Base-by-base conservation (phyloP, 2,329 filamentous ascomycete species). In the Chaetomiaceae sp. region DNA sequence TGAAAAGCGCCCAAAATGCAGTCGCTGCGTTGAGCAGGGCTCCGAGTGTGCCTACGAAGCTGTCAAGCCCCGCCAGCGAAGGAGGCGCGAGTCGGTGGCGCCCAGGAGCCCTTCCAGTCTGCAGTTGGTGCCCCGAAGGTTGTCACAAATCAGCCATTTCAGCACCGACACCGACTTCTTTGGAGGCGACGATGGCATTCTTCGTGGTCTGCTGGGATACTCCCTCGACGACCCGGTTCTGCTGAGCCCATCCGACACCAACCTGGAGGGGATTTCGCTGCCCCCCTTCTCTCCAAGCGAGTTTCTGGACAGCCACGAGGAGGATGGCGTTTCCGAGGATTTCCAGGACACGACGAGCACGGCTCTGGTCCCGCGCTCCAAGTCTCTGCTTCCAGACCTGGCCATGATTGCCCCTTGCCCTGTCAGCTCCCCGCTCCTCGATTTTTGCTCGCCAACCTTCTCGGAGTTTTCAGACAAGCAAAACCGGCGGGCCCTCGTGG, bases 401-500 rank as follows among this genome's bases (percentile, higher is more conserved):
- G 70, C 69, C 50, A 69, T 72, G 68, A 71, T 73, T 30, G 64
- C 69, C 35, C 67, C 70, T 8, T 66, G 64, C 44, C 65, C 70
- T 0, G 59, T 68, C 7, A 64, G 56, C 12, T 72, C 71, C 4
- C 71, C 71, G 2, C 66, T 73, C 5, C 64, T 79, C 9, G 78
- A 80, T 34, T 79, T 82, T 53, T 68, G 67, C 51, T 61, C 72
- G 8, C 79, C 79, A 1, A 67, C 68, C 1, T 83, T 81, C 58
- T 70, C 72, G 41, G 80, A 84, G 51, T 83, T 83, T 59, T 77
- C 78, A 2, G 70, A 73, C 10, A 73, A 71, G 13, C 72, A 70
- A 21, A 78, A 79, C 56, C 73, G 79, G 5, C 74, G 81, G 9
- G 73, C 72, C 2, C 67, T 84, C 20, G 70, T 85, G 12, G 77